A percentile compares a stretch with the other conserved stretches of the same genome.
phyloP scores from a whole-genome alignment of 768 basidiomycete species.

The Russula emetica region DNA sequence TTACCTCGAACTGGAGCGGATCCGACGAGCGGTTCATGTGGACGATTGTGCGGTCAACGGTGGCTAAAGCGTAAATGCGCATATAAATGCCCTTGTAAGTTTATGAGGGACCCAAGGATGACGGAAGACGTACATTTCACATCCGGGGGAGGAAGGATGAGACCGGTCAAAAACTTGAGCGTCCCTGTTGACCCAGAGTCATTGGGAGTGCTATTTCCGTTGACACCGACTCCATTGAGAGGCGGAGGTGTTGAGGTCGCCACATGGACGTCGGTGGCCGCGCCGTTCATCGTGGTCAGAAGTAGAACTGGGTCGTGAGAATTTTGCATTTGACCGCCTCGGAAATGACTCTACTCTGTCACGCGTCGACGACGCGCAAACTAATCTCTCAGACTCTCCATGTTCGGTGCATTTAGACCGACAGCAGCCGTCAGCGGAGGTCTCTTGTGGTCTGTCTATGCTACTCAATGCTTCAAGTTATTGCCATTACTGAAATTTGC shows the following conservation, averaged over 20 bases:
- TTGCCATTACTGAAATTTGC: slow-evolving; percentile 4
- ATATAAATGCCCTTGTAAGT: slow-evolving; percentile 1
- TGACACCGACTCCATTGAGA: slow-evolving; percentile 42
- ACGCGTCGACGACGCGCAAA: background rate
- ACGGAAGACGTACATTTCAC: slow-evolving; percentile 68
- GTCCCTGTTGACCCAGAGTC: slow-evolving; percentile 36
- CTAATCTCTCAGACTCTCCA: slow-evolving; percentile 32
- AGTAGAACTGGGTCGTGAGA: slow-evolving; percentile 24
- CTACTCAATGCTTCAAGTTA: background rate
- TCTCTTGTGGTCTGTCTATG: slow-evolving; percentile 68
- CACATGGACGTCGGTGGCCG: background rate
- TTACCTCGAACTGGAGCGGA: slow-evolving; percentile 90
- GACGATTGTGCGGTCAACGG: slow-evolving; percentile 91
- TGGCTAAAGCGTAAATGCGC: slow-evolving; percentile 46
- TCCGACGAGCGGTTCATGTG: slow-evolving; percentile 93
- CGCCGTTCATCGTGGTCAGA: slow-evolving; percentile 28
- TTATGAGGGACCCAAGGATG: slow-evolving; percentile 4
- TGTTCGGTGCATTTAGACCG: slow-evolving; percentile 86
- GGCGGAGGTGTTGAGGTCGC: slow-evolving; percentile 25
- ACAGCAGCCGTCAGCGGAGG: slow-evolving; percentile 65
- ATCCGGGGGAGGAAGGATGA: slow-evolving; percentile 94
- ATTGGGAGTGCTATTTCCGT: slow-evolving; percentile 40
- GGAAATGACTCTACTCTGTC: background rate
- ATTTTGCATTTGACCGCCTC: background rate
- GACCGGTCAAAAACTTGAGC: slow-evolving; percentile 64